Evolutionary conservation across 257 asterid genomes (phyloP).

Genomic region (Primulina tabacum): DNA sequence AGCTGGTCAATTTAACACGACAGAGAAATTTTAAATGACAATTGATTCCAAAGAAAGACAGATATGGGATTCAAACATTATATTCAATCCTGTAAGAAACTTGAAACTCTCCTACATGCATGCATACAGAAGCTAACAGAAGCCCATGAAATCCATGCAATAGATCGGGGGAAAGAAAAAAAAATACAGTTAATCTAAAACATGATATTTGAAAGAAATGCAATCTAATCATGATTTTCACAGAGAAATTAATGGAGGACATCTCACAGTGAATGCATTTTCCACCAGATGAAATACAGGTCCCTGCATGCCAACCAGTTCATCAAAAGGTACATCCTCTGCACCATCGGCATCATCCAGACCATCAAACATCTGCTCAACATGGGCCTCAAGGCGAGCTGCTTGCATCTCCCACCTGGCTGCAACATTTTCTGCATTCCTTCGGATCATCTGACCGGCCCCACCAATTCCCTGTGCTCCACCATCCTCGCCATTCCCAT

Average conservation of each 20-base stretch:
- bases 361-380: slow-evolving; percentile 99
- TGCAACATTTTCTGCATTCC: slow-evolving; percentile 97
- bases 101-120: neutral
- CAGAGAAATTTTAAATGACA: neutral
- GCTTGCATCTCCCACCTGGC: slow-evolving; percentile 98
- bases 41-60: neutral
- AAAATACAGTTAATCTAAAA: no score
- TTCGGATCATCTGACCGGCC: slow-evolving; percentile 81
- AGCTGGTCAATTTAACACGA: neutral
- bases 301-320: slow-evolving; percentile 99
- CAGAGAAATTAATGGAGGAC: neutral
- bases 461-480: slow-evolving; percentile 89
- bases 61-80: neutral
- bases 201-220: no score
- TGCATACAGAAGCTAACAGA: neutral
- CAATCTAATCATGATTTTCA: no score
- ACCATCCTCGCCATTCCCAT: slow-evolving; percentile 83
- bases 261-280: slow-evolving; percentile 90
- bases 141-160: neutral
- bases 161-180: neutral
- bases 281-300: slow-evolving; percentile 98
- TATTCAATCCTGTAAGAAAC: neutral
- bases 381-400: slow-evolving; percentile 95
- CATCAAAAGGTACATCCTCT: slow-evolving; percentile 98
- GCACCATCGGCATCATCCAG: slow-evolving; percentile 99